Evolutionary conservation across 1,139 yeast species (phyloP).

Genomic region (Scheffersomyces titani): DNA sequence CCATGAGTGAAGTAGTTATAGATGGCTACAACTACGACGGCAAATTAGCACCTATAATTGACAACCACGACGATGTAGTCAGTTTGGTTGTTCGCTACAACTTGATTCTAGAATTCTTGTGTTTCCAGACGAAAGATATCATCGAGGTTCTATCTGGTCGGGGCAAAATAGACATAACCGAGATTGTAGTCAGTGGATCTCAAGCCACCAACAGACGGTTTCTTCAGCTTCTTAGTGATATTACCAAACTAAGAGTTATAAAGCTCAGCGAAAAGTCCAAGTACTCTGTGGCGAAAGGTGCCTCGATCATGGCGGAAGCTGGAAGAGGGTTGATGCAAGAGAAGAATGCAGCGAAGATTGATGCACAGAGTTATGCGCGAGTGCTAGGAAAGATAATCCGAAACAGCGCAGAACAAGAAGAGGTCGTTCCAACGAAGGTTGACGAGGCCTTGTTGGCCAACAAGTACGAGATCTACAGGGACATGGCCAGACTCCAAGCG

Average conservation of each 20-base stretch:
- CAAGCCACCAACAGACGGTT: slow-evolving; percentile 50
- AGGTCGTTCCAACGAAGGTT: background rate
- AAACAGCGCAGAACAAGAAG: background rate
- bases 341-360: background rate
- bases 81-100: slow-evolving; percentile 43
- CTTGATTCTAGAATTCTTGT: slow-evolving; percentile 48
- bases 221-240: slow-evolving; percentile 26
- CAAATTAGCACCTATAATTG: slow-evolving; percentile 9
- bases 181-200: slow-evolving; percentile 49
- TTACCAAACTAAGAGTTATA: slow-evolving; percentile 22
- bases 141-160: slow-evolving; percentile 25
- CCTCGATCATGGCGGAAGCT: slow-evolving; percentile 27
- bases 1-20: slow-evolving; percentile 48
- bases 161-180: slow-evolving; percentile 15
- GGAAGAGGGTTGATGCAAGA: slow-evolving; percentile 6
- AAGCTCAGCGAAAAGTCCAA: slow-evolving; percentile 19
- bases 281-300: slow-evolving; percentile 39
- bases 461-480: background rate
- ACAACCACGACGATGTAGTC: slow-evolving; percentile 1
- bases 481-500: background rate
- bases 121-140: slow-evolving; percentile 49
- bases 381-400: background rate
- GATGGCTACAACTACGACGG: slow-evolving; percentile 40
- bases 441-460: background rate
- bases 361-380: background rate